Evolutionary conservation across 257 asterid genomes (phyloP).

Genomic region (Gentiana dahurica): DNA sequence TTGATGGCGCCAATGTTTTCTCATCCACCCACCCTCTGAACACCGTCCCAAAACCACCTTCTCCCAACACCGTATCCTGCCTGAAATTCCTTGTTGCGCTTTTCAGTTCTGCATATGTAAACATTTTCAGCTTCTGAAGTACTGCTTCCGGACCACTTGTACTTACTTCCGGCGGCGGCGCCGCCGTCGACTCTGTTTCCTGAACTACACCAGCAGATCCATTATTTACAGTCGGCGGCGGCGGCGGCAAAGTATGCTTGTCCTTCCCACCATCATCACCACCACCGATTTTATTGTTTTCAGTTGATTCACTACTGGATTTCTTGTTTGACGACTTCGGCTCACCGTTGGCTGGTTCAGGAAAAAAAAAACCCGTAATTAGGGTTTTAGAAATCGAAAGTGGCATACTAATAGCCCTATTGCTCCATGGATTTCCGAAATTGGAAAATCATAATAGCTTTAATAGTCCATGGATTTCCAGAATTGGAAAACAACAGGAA

Average conservation of each 20-base stretch:
- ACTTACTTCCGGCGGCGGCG: not conserved
- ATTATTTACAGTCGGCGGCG: not conserved
- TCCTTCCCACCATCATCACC: not conserved
- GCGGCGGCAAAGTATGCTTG: not conserved
- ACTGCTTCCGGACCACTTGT: slow-evolving; percentile 10
- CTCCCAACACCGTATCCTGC: slow-evolving; percentile 35
- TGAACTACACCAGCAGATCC: not conserved
- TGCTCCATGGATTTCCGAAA: no score
- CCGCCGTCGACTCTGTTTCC: not conserved
- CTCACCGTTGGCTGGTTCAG: no score
- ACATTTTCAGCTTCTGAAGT: slow-evolving; percentile 21
- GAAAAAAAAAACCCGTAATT: no score
- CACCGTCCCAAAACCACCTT: slow-evolving; percentile 40
- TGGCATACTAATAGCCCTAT: no score
- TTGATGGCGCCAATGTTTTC: slow-evolving; percentile 59
- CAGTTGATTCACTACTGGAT: no score
- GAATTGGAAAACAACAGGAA: not conserved
- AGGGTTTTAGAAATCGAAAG: no score
- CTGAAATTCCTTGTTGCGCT: slow-evolving; percentile 29
- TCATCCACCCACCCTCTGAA: slow-evolving; percentile 36
- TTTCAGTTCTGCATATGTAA: slow-evolving; percentile 16
- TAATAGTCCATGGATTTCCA: no score
- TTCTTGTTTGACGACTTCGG: no score
- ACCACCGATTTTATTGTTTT: not conserved
- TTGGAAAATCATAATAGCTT: no score